phyloP scores from a whole-genome alignment of 768 basidiomycete species.

The Lactifluus hygrophoroides region DNA sequence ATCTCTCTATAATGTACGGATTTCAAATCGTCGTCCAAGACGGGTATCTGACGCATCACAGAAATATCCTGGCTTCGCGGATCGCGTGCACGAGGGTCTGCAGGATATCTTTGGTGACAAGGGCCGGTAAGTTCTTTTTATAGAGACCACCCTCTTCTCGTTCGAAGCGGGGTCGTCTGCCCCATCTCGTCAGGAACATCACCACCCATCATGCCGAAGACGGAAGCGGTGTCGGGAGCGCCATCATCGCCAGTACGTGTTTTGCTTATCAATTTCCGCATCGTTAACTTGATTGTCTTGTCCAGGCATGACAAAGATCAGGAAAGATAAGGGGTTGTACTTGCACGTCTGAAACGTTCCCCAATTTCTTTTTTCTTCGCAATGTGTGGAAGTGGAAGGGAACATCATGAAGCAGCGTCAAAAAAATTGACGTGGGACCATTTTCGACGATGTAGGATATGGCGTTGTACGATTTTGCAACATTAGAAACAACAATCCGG shows the following conservation, averaged over 20 bases:
- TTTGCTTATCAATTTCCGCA: not conserved
- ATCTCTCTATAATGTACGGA: conserved; percentile 82
- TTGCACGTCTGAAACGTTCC: conserved; percentile 39
- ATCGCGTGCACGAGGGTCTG: conserved; percentile 86
- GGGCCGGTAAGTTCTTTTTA: conserved; percentile 55
- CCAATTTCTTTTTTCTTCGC: too few species aligned
- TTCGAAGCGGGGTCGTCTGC: not conserved
- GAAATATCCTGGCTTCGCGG: conserved; percentile 97
- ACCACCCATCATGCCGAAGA: conserved; percentile 81
- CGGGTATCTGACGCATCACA: conserved; percentile 26
- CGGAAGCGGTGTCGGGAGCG: conserved; percentile 90
- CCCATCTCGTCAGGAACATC: conserved; percentile 43
- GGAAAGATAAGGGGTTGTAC: conserved; percentile 60
- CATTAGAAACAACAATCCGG: not conserved
- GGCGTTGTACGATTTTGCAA: not conserved
- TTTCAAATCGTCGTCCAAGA: not conserved
- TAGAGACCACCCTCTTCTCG: not conserved
- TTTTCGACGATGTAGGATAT: not conserved
- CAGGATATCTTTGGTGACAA: conserved; percentile 95
- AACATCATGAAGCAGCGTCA: too few species aligned
- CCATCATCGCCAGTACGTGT: conserved; percentile 81
- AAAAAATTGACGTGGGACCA: not conserved
- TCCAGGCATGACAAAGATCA: conserved; percentile 81
- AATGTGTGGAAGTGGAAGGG: too few species aligned
- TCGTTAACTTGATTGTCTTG: not conserved